Percentiles rank a stretch among this genome's conserved stretches.
Evolutionary conservation across 2,329 filamentous ascomycete species (phyloP).

Genomic region (Diplodia mutila): DNA sequence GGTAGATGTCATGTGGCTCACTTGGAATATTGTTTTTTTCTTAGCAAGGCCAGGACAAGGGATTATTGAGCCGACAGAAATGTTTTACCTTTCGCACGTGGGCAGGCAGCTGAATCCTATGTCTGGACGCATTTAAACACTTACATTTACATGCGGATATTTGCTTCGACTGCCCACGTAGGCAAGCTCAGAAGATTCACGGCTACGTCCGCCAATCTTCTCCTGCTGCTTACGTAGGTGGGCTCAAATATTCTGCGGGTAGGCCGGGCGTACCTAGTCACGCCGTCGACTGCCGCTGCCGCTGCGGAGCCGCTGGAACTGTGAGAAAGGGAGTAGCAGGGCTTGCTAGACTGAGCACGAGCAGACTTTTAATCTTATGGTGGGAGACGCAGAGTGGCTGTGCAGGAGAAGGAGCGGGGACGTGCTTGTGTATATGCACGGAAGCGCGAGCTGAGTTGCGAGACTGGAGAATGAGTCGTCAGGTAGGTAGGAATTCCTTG

Average conservation of each 20-base stretch:
- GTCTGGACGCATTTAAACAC: too few relatives aligned
- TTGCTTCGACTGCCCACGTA: too few relatives aligned
- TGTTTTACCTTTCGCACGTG: too few relatives aligned
- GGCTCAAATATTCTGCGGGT: too few relatives aligned
- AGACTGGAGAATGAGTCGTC: neutral
- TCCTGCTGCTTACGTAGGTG: too few relatives aligned
- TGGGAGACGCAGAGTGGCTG: neutral
- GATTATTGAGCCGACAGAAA: too few relatives aligned
- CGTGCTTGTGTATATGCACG: slow-evolving; percentile 15
- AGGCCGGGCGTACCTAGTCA: too few relatives aligned
- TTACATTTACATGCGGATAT: too few relatives aligned
- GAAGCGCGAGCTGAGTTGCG: neutral
- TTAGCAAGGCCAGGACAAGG: slow-evolving; percentile 2
- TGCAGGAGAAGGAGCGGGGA: neutral
- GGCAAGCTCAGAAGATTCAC: too few relatives aligned
- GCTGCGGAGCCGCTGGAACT: neutral
- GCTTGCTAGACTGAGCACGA: neutral
- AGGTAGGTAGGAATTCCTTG: neutral
- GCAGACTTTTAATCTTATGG: neutral
- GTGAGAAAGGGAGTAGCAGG: neutral
- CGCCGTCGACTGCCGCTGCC: neutral
- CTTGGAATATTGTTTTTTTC: neutral
- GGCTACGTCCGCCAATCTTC: too few relatives aligned
- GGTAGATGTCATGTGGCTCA: neutral
- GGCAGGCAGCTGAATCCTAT: too few relatives aligned